Evolutionary conservation across 805 yeast genomes (phyloP).

Genomic region (Myxozyma sirexii): DNA sequence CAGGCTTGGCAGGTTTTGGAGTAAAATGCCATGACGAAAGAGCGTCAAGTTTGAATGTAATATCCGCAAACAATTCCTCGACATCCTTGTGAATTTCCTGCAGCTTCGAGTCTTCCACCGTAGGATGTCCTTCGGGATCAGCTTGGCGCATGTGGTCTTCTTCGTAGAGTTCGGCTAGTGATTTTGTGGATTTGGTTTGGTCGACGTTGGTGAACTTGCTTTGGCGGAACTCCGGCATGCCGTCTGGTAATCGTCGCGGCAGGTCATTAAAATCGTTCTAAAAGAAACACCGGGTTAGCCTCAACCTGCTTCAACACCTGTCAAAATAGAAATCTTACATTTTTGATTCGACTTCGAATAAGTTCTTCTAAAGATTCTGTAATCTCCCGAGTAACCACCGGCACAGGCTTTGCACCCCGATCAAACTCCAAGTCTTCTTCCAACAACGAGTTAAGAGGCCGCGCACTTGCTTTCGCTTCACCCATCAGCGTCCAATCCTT

Average conservation of each 20-base stretch:
- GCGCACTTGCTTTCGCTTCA: slow-evolving; percentile 76
- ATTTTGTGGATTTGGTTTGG: slow-evolving; percentile 81
- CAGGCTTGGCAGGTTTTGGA: slow-evolving; percentile 84
- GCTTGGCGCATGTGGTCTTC: slow-evolving; percentile 61
- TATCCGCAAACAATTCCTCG: slow-evolving; percentile 58
- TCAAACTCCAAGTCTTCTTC: slow-evolving; percentile 87
- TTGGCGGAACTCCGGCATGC: slow-evolving; percentile 63
- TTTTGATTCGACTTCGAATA: slow-evolving; percentile 78
- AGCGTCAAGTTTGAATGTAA: slow-evolving; percentile 78
- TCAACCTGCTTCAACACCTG: slow-evolving; percentile 21
- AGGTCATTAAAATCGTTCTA: slow-evolving; percentile 74
- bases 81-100: slow-evolving; percentile 79
- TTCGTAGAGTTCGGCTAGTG: slow-evolving; percentile 89
- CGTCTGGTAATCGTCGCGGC: slow-evolving; percentile 69
- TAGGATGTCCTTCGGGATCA: slow-evolving; percentile 48
- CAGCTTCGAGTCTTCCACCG: slow-evolving; percentile 63
- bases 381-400: slow-evolving; percentile 85
- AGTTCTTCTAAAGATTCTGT: slow-evolving; percentile 87
- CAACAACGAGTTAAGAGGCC: slow-evolving; percentile 83
- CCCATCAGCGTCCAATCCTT: slow-evolving; percentile 95
- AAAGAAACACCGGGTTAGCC: not conserved
- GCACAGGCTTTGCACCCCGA: slow-evolving; percentile 92
- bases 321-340: slow-evolving; percentile 37
- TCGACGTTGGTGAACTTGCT: slow-evolving; percentile 64
- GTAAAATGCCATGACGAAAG: slow-evolving; percentile 92